Conservation (phyloP, 2,329 filamentous ascomycete species). For the Cephalotrichum gorgonifer region DNA sequence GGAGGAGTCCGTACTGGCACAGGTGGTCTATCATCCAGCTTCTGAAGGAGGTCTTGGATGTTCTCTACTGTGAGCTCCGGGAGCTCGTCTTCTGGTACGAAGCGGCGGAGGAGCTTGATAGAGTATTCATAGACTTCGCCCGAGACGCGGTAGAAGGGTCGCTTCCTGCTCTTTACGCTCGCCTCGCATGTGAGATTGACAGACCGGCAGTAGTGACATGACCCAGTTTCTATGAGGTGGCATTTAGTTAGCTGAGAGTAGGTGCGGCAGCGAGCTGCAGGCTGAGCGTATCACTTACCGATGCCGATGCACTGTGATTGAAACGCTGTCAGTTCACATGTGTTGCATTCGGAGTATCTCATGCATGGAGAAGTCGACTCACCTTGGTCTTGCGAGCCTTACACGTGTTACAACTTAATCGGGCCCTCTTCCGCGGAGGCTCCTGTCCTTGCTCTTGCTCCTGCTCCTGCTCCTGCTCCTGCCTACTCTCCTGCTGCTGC, state of each 20-base stretch:
- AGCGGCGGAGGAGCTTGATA: constrained; percentile 3
- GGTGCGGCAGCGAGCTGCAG: too few species aligned
- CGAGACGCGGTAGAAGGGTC: constrained; percentile 2
- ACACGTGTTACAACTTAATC: constrained; percentile 4
- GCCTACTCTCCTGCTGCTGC: too few species aligned
- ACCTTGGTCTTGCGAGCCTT: constrained; percentile 3
- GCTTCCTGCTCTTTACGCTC: constrained; percentile 1
- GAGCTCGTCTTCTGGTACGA: constrained; percentile 2
- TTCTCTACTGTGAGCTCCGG: constrained; percentile 3
- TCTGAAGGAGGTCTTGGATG: constrained; percentile 1
- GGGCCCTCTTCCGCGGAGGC: background rate
- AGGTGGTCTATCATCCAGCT: background rate
- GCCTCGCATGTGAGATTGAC: constrained; percentile 1
- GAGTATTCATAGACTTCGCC: constrained; percentile 3
- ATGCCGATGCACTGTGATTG: constrained; percentile 1
- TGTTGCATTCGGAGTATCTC: background rate
- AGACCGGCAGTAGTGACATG: constrained; percentile 1
- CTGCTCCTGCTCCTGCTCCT: too few species aligned
- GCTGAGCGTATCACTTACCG: background rate
- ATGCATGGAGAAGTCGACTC: background rate
- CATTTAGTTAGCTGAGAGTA: background rate
- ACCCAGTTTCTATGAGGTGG: background rate
- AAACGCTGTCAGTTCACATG: background rate
- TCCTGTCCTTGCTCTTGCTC: background rate
- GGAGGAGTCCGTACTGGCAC: background rate